phyloP scores from a whole-genome alignment of 1,139 yeast genomes.

The Spathaspora sp. region DNA sequence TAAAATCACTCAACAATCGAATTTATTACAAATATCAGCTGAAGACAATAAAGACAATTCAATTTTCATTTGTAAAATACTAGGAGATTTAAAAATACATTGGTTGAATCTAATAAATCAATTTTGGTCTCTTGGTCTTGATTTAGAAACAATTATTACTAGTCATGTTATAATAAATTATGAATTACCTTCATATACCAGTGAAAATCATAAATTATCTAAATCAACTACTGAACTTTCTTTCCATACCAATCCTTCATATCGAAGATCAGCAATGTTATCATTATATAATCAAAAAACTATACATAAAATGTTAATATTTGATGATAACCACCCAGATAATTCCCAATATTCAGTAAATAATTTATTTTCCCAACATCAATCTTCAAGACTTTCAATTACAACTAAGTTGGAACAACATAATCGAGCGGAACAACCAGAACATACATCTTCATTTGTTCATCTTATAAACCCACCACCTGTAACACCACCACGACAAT shows the following conservation, averaged over 20 bases:
- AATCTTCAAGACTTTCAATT: conserved; percentile 38
- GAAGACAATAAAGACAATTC: conserved; percentile 8
- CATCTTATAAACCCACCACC: not conserved
- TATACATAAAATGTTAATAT: conserved; percentile 37
- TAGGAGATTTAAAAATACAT: conserved; percentile 45
- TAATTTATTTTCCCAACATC: conserved; percentile 41
- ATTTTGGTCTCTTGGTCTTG: conserved; percentile 30
- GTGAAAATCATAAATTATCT: conserved; percentile 19
- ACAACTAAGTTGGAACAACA: conserved; percentile 30
- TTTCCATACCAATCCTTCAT: conserved; percentile 50
- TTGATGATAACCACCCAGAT: conserved; percentile 31
- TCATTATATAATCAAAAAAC: conserved; percentile 47
- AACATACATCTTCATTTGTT: not conserved
- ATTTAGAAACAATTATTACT: conserved; percentile 20
- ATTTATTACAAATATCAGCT: conserved; percentile 19
- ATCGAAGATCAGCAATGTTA: conserved; percentile 55
- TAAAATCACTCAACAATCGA: conserved; percentile 35
- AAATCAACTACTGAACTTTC: conserved; percentile 40
- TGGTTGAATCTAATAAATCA: conserved; percentile 37
- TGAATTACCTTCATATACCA: conserved; percentile 23
- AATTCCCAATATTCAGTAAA: conserved; percentile 43
- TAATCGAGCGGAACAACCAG: conserved; percentile 11
- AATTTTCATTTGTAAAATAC: conserved; percentile 40
- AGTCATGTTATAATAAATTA: conserved; percentile 21
- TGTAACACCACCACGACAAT: conserved; percentile 6